A percentile compares a stretch with the other conserved stretches of the same genome.
phyloP scores from a whole-genome alignment of 768 basidiomycete genomes.

The Baorangia bicolor region DNA sequence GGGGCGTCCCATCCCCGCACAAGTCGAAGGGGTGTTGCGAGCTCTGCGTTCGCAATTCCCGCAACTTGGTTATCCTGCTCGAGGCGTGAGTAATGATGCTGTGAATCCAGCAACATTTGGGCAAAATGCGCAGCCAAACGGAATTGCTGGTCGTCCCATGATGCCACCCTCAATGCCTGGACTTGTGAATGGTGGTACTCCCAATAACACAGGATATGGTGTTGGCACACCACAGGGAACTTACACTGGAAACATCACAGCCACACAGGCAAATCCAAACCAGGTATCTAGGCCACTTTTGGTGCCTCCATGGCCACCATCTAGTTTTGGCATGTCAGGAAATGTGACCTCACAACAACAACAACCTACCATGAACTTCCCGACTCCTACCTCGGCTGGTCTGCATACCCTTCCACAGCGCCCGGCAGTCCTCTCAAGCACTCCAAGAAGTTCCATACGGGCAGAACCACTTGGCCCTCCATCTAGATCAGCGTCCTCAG shows the following conservation, averaged over 20 bases:
- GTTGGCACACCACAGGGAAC: constrained; percentile 1
- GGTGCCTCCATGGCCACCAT: neutral
- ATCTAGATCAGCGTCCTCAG: constrained; percentile 18
- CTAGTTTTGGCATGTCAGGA: constrained; percentile 1
- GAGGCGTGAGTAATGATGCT: neutral
- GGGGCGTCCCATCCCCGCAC: neutral
- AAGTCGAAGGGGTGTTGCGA: constrained; percentile 17
- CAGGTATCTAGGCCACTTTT: neutral
- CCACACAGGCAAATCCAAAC: neutral
- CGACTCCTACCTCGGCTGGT: neutral
- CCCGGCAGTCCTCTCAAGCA: neutral
- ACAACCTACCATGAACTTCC: neutral
- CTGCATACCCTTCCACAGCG: constrained; percentile 20
- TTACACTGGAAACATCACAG: neutral
- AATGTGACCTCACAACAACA: constrained; percentile 1
- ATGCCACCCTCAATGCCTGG: neutral
- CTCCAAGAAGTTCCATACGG: constrained; percentile 12
- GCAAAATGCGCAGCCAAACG: neutral
- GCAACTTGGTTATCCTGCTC: constrained; percentile 5
- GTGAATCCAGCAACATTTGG: neutral
- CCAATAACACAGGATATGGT: constrained; percentile 2
- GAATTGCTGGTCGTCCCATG: neutral
- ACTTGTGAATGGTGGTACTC: neutral
- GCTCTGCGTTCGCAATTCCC: constrained; percentile 16
- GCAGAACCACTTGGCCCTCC: constrained; percentile 18